These are phyloP conservation scores for Fusarium udum DNA, from an alignment of 2,329 filamentous ascomycete genomes.

Conservation along the genomic window DNA sequence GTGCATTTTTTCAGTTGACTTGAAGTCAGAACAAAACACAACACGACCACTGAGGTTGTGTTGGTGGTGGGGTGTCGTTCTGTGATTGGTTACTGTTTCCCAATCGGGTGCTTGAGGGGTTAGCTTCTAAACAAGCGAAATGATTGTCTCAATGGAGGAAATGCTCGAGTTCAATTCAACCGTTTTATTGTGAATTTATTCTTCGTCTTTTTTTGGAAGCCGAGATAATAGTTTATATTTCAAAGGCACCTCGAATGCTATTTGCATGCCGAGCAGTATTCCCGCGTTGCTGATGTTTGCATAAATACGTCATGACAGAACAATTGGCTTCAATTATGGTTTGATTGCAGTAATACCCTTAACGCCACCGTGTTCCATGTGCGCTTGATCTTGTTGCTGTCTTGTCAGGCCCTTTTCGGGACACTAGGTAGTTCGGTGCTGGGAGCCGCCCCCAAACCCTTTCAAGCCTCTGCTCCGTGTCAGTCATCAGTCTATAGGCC, in stretches of 20 bases:
- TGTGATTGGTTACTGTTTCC: constrained; percentile 23
- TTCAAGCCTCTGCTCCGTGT: neutral
- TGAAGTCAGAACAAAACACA: neutral
- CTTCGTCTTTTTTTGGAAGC: neutral
- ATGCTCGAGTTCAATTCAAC: neutral
- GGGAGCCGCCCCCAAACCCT: neutral
- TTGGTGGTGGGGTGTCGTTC: neutral
- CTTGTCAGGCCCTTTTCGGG: neutral
- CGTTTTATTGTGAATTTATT: too few relatives aligned
- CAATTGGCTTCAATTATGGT: neutral
- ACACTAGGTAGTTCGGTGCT: neutral
- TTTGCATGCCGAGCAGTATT: neutral
- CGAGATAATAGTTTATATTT: neutral
- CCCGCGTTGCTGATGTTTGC: neutral
- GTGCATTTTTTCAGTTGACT: neutral
- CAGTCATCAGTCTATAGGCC: neutral
- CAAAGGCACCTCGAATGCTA: neutral
- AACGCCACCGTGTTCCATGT: constrained; percentile 11
- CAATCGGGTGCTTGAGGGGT: constrained; percentile 16
- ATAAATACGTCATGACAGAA: neutral
- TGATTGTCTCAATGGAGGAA: constrained; percentile 7
- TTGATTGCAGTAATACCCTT: constrained; percentile 6
- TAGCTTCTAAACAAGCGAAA: constrained; percentile 22
- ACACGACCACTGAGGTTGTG: constrained; percentile 3
- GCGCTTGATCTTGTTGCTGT: neutral